Percentiles rank a stretch among this genome's conserved stretches.
Conservation (phyloP, 1,139 yeast species). For the Pichia sp. region DNA sequence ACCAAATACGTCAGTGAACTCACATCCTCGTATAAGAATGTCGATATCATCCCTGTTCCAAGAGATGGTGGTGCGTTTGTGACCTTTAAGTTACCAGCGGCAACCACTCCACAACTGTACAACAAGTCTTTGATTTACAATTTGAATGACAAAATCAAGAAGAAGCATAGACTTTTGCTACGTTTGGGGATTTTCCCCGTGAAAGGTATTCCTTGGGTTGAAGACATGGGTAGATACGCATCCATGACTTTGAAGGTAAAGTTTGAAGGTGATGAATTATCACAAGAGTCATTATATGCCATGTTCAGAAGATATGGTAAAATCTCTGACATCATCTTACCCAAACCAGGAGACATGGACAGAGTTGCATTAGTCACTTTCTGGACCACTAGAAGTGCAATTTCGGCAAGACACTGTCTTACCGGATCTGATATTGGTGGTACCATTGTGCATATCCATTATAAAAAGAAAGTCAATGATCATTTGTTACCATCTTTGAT, state of each 20-base stretch:
- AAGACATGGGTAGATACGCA: conserved; percentile 77
- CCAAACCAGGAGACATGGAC: conserved; percentile 35
- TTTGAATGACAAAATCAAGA: conserved; percentile 30
- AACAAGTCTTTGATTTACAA: conserved; percentile 45
- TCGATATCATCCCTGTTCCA: conserved; percentile 54
- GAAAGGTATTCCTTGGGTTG: conserved; percentile 94
- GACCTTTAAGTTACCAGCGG: conserved; percentile 56
- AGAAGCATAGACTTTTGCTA: conserved; percentile 26
- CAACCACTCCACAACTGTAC: conserved; percentile 41
- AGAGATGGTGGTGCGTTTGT: conserved; percentile 95
- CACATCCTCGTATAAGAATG: conserved; percentile 16
- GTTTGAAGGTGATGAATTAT: conserved; percentile 67
- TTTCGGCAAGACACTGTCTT: conserved; percentile 84
- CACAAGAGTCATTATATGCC: conserved; percentile 80
- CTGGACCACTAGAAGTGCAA: conserved; percentile 56
- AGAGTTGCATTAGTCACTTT: conserved; percentile 50
- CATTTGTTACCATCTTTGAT: conserved; percentile 50
- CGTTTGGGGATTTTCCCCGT: conserved; percentile 58
- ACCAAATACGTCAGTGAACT: conserved; percentile 20
- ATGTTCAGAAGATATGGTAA: conserved; percentile 83
- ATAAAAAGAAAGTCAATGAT: conserved; percentile 47
- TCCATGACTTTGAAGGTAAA: conserved; percentile 53
- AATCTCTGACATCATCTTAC: conserved; percentile 66
- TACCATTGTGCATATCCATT: conserved; percentile 68
- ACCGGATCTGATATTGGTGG: conserved; percentile 62